Evolutionary conservation across 2,329 filamentous ascomycete species (phyloP).

Genomic region (Xylariaceae sp.): DNA sequence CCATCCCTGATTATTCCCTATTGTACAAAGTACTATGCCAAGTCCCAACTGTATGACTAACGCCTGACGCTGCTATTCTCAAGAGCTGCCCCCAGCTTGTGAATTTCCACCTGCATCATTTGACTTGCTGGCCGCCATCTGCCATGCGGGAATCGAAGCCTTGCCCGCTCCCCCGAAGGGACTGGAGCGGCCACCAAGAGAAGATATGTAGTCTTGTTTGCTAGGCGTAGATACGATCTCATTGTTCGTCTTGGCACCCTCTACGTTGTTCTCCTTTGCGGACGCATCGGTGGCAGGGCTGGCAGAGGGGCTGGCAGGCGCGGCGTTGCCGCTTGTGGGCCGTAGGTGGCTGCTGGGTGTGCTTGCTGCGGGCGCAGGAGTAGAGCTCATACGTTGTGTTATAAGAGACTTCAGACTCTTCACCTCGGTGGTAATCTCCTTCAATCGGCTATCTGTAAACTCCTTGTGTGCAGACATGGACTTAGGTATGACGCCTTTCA

Average conservation of each 20-base stretch:
- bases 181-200: constrained; percentile 35
- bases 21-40: too few relatives aligned
- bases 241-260: constrained; percentile 9
- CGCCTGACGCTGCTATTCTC: not conserved
- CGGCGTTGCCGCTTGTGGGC: constrained; percentile 11
- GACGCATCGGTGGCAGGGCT: constrained; percentile 17
- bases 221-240: constrained; percentile 15
- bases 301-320: constrained; percentile 11
- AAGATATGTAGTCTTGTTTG: constrained; percentile 29
- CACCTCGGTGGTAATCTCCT: constrained; percentile 81
- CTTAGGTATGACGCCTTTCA: constrained; percentile 83
- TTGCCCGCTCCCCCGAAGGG: constrained; percentile 49
- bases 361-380: constrained; percentile 5
- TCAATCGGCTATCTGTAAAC: constrained; percentile 71
- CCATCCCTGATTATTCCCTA: too few relatives aligned
- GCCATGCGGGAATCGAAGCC: constrained; percentile 76
- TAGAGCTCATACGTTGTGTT: constrained; percentile 51
- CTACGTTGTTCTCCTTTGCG: constrained; percentile 23
- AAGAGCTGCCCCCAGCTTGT: constrained; percentile 19
- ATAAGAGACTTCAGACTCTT: constrained; percentile 90
- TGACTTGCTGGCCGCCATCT: constrained; percentile 62
- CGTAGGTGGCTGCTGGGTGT: constrained; percentile 11
- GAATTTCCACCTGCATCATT: constrained; percentile 10
- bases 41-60: too few relatives aligned
- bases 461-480: constrained; percentile 87